Conservation (phyloP, 208 protist species). For the Leishmania turanica region DNA sequence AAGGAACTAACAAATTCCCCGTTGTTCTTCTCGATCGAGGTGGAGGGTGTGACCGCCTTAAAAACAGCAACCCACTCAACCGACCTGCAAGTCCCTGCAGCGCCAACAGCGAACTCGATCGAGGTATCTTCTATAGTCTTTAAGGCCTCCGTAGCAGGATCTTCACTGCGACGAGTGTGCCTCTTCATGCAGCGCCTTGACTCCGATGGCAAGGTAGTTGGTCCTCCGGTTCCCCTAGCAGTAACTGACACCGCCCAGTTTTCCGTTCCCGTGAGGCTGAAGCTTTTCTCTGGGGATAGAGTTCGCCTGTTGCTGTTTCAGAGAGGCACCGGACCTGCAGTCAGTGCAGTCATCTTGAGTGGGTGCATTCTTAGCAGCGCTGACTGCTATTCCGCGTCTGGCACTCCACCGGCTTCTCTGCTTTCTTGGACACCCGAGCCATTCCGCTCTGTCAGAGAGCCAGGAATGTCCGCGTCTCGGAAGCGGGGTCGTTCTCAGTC, state of each 20-base stretch:
- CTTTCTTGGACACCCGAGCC: slow-evolving; percentile 20
- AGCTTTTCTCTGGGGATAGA: slow-evolving; percentile 11
- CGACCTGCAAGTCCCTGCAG: slow-evolving; percentile 13
- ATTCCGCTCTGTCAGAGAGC: slow-evolving; percentile 3
- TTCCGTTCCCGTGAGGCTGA: slow-evolving; percentile 6
- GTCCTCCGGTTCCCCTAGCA: slow-evolving; percentile 17
- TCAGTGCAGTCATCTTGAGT: slow-evolving; percentile 17
- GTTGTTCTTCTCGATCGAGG: slow-evolving; percentile 18
- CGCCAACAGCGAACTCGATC: slow-evolving; percentile 13
- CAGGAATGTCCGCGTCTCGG: neutral
- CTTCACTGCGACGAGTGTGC: slow-evolving; percentile 8
- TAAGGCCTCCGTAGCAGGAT: neutral
- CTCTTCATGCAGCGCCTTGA: slow-evolving; percentile 22
- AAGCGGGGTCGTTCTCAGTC: slow-evolving; percentile 24
- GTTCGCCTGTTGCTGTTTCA: slow-evolving; percentile 21
- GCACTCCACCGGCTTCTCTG: neutral
- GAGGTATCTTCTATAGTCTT: slow-evolving; percentile 20
- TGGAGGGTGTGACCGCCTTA: neutral
- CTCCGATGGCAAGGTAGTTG: neutral
- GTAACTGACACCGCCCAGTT: slow-evolving; percentile 13
- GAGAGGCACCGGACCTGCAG: neutral
- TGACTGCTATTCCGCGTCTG: slow-evolving; percentile 5
- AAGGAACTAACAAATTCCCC: slow-evolving; percentile 9
- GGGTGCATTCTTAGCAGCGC: slow-evolving; percentile 14
- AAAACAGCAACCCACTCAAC: slow-evolving; percentile 9